These are phyloP conservation scores for Pelargonium citronellum DNA, from an alignment of 441 rosid species.

Conservation along the genomic window DNA sequence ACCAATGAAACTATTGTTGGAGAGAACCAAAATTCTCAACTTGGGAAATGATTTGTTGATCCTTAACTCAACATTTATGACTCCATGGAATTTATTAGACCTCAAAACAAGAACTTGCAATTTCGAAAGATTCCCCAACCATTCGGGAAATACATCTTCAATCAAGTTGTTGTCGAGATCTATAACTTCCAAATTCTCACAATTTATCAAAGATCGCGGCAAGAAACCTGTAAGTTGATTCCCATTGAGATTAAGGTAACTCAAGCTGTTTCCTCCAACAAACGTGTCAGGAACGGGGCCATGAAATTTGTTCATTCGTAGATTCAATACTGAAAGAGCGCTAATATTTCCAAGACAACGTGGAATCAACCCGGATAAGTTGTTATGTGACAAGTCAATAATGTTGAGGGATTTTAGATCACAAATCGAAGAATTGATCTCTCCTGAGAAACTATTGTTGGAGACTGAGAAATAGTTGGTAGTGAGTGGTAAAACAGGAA, in stretches of 20 bases:
- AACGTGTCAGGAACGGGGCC: neutral
- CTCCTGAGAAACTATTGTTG: neutral
- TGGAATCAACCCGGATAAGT: neutral
- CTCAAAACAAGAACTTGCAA: slow-evolving; percentile 19
- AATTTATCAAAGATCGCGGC: neutral
- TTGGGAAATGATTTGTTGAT: slow-evolving; percentile 10
- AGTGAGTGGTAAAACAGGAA: neutral
- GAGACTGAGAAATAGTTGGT: neutral
- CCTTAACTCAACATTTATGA: neutral
- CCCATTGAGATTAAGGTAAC: neutral
- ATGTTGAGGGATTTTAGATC: neutral
- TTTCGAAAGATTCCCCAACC: slow-evolving; percentile 16
- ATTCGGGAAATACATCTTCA: slow-evolving; percentile 14
- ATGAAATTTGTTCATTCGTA: neutral
- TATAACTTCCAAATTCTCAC: neutral
- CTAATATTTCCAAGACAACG: neutral
- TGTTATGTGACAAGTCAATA: neutral
- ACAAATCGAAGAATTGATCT: neutral
- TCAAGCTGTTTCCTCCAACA: neutral
- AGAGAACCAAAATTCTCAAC: neutral
- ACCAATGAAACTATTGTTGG: neutral
- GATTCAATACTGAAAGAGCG: neutral
- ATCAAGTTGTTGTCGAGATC: slow-evolving; percentile 11
- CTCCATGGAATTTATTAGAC: slow-evolving; percentile 21
- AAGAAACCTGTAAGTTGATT: neutral